A percentile compares a stretch with the other conserved stretches of the same genome.
phyloP scores from a whole-genome alignment of 306 rosid genomes.

The Urtica urens region DNA sequence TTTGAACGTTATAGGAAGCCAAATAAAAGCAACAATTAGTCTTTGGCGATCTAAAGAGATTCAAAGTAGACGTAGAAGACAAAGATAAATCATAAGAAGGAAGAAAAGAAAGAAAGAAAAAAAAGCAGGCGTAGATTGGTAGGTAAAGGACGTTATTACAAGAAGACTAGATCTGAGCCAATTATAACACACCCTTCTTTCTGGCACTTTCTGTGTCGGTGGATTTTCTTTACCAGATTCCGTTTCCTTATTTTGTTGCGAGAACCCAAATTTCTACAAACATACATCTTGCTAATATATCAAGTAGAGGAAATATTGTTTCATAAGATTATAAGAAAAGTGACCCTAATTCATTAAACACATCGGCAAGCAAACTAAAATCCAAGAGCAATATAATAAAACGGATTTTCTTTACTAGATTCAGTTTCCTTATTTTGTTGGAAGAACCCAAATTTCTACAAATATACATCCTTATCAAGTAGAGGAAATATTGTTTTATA shows the following conservation, averaged over 20 bases:
- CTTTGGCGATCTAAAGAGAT: conserved; percentile 26
- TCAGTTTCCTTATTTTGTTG: too few species aligned
- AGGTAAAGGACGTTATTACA: conserved; percentile 11
- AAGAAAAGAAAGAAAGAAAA: neutral
- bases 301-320: too few species aligned
- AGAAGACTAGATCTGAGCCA: conserved; percentile 31
- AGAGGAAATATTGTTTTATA: too few species aligned
- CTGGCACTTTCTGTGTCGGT: conserved; percentile 21
- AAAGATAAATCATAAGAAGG: conserved; percentile 11
- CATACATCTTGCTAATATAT: neutral
- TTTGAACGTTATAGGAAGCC: neutral
- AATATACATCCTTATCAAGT: too few species aligned
- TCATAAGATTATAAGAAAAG: neutral
- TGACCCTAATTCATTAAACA: neutral
- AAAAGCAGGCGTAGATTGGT: conserved; percentile 8
- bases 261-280: neutral
- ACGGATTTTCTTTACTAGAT: too few species aligned
- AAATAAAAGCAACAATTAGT: neutral
- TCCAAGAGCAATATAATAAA: neutral
- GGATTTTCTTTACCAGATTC: conserved; percentile 1
- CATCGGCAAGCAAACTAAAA: neutral
- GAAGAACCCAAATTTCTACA: too few species aligned
- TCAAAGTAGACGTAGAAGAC: conserved; percentile 16
- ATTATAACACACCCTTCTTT: conserved; percentile 6
- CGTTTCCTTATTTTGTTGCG: neutral